phyloP scores from a whole-genome alignment of 208 protist genomes.

The Wallacemonas collosoma region DNA sequence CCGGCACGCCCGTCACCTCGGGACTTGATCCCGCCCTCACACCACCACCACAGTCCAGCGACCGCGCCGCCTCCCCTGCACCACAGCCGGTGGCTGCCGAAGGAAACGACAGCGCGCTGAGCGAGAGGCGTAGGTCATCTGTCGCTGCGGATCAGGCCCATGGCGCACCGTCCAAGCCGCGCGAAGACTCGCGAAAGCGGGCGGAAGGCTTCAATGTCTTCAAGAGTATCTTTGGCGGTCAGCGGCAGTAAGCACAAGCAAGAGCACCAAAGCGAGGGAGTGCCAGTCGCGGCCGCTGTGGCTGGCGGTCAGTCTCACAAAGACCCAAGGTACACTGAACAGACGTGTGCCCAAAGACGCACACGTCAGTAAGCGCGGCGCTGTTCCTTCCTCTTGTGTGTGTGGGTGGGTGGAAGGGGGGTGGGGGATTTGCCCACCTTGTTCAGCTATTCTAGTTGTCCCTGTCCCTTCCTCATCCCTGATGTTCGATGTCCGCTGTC shows the following conservation, averaged over 20 bases:
- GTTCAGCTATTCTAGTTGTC: no score
- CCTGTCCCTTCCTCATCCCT: no score
- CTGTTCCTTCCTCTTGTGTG: no score
- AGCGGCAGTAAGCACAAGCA: neutral
- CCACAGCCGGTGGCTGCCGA: neutral
- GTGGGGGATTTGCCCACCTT: no score
- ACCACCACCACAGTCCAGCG: neutral
- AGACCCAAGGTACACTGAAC: neutral
- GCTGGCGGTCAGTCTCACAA: neutral
- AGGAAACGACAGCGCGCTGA: neutral
- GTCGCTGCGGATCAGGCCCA: neutral
- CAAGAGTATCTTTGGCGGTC: conserved; percentile 22
- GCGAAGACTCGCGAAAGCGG: conserved; percentile 6
- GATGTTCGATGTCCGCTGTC: no score
- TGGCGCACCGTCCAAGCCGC: neutral
- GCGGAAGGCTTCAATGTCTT: conserved; percentile 22
- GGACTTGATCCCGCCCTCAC: neutral
- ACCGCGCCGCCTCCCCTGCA: neutral
- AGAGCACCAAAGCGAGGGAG: neutral
- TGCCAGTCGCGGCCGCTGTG: no score
- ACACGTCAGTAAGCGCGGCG: no score
- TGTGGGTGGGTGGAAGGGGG: no score
- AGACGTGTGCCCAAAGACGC: no score
- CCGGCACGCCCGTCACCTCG: neutral
- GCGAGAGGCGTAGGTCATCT: neutral